Conservation (phyloP, 129 eudicot species). For the Saposhnikovia divaricata region DNA sequence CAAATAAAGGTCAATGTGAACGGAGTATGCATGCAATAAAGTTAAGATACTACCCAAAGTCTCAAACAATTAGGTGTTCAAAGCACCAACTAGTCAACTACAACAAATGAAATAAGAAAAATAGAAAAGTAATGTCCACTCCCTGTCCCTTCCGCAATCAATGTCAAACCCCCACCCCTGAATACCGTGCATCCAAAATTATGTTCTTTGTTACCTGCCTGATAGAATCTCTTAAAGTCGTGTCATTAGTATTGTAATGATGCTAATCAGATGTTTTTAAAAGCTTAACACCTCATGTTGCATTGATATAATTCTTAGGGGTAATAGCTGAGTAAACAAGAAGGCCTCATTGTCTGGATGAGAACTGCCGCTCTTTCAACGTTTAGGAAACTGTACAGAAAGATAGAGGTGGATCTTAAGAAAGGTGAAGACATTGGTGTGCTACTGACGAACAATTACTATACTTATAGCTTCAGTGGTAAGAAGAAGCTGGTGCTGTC, state of each 20-base stretch:
- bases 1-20: too few species aligned
- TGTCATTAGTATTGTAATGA: background rate
- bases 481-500: slow-evolving; percentile 92
- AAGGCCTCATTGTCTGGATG: slow-evolving; percentile 97
- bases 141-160: too few species aligned
- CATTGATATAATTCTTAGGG: background rate
- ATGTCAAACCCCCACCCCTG: too few species aligned
- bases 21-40: background rate
- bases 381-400: slow-evolving; percentile 87
- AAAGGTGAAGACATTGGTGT: slow-evolving; percentile 52
- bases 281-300: background rate
- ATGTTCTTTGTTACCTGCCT: background rate
- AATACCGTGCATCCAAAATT: background rate
- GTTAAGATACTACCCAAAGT: too few species aligned
- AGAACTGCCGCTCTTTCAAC: slow-evolving; percentile 97
- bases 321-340: slow-evolving; percentile 65
- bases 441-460: slow-evolving; percentile 51
- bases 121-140: too few species aligned
- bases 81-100: too few species aligned
- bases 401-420: slow-evolving; percentile 75
- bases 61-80: too few species aligned
- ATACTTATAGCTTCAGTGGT: slow-evolving; percentile 84
- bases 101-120: too few species aligned
- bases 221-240: background rate
- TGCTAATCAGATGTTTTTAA: background rate